Evolutionary conservation across 2,329 filamentous ascomycete species (phyloP), one percentile per base, ranked within the genome.

Genomic region (Trichoderma guizhouense): DNA sequence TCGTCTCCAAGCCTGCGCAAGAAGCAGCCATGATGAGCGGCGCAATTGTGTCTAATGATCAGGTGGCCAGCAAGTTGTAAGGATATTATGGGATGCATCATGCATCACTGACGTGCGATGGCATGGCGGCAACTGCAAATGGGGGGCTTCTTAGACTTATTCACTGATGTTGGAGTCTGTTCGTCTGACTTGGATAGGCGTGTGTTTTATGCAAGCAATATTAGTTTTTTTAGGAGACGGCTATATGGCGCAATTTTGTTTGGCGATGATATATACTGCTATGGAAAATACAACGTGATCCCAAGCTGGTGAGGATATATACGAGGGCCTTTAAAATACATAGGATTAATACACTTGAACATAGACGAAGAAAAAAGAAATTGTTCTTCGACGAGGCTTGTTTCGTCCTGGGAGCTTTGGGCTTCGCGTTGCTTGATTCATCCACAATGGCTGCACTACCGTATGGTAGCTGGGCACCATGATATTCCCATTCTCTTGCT

Each of bases 21-120:
- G 68, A 53, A 74, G 78, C 69, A 55, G 67, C 78, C n/a, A 77
- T 88, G 79, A 89, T 89, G 87, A 89, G 87, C 76, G 87, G 87
- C 62, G 87, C 87, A 7, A 77, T 88, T 39, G 75, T 79, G 65
- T 78, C 79, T 15, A 76, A 78, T 55, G 75, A 79, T 47, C 78
- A 75, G 70, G 71, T 76, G 43, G 83, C 81, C 72, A 81, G 71
- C 65, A 72, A 62, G 39, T 51, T 72, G 26, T 72, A 61, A 69
- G 32, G 64, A 39, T 39, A 39, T 39, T n/a, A 60, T 1, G 57
- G 57, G 9, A 34, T 60, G 57, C 55, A 7, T 60, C 18, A 12
- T 34, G 9, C n/a, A 28, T 18, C 14, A 36, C 57, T n/a, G 28
- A 18, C 15, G 18, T 57, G 51, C 9, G 28, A 43, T 6, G 21